phyloP scores from a whole-genome alignment of 768 basidiomycete species.

The Xerocomus spinulosus region DNA sequence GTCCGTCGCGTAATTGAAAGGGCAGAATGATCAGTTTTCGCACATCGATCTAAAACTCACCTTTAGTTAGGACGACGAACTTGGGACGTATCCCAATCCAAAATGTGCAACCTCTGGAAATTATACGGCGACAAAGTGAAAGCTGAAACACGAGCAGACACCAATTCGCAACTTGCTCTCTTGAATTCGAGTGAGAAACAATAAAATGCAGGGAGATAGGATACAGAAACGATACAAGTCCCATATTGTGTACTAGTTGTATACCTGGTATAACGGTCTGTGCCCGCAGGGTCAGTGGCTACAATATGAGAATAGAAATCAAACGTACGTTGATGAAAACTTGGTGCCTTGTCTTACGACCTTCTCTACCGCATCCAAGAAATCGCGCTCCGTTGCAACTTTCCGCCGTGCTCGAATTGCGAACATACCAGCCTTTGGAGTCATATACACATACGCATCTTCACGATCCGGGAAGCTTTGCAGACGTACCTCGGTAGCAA shows the following conservation, averaged over 20 bases:
- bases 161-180: background rate
- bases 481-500: conserved; percentile 81
- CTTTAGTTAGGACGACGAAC: too few relatives aligned
- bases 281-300: conserved; percentile 6
- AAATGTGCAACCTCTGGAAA: background rate
- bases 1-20: too few relatives aligned
- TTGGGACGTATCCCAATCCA: too few relatives aligned
- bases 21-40: too few relatives aligned
- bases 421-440: conserved; percentile 96
- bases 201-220: conserved; percentile 1
- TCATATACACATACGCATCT: conserved; percentile 76
- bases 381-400: conserved; percentile 95
- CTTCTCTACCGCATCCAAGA: conserved; percentile 97
- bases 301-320: background rate
- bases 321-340: conserved; percentile 88
- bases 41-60: too few relatives aligned
- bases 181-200: background rate
- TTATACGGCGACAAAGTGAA: background rate
- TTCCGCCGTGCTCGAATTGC: conserved; percentile 95
- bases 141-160: background rate
- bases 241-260: conserved; percentile 57
- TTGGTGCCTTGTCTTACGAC: conserved; percentile 97
- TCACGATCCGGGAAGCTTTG: conserved; percentile 39
- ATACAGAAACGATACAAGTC: conserved; percentile 16
- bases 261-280: conserved; percentile 89